These are phyloP conservation scores for Rheum nobile DNA, from an alignment of 148 eudicot species.

Conservation along the genomic window DNA sequence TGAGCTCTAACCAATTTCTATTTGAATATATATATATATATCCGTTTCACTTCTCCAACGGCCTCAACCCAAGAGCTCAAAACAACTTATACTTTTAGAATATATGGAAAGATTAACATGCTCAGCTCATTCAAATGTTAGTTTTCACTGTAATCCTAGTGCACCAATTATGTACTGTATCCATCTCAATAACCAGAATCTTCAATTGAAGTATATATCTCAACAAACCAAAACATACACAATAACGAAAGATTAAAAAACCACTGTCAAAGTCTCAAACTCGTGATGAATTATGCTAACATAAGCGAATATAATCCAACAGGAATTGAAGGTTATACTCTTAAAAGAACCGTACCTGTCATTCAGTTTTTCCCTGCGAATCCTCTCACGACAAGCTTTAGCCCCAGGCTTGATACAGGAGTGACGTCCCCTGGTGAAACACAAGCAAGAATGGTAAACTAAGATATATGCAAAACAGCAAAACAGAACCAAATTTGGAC, in stretches of 20 bases:
- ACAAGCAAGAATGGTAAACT: slow-evolving; percentile 1
- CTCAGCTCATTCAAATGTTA: not conserved
- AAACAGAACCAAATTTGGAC: not conserved
- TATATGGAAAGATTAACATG: not conserved
- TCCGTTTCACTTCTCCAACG: not conserved
- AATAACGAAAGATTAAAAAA: not conserved
- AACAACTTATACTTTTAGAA: not conserved
- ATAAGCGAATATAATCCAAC: not conserved
- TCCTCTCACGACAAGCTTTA: slow-evolving; percentile 82
- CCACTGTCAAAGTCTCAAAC: not conserved
- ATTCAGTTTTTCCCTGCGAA: slow-evolving; percentile 68
- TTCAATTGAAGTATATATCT: not conserved
- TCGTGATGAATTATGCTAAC: no score
- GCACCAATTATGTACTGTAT: not conserved
- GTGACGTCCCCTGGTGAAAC: slow-evolving; percentile 45
- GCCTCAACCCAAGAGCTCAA: not conserved
- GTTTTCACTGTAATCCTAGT: not conserved
- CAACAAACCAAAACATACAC: not conserved
- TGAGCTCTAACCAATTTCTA: not conserved
- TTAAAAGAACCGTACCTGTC: slow-evolving; percentile 41
- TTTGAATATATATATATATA: no score
- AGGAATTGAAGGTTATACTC: not conserved
- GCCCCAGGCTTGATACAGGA: slow-evolving; percentile 34
- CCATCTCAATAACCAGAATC: not conserved
- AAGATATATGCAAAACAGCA: not conserved